phyloP scores from a whole-genome alignment of 768 basidiomycete species.

The Tricholoma terreum region DNA sequence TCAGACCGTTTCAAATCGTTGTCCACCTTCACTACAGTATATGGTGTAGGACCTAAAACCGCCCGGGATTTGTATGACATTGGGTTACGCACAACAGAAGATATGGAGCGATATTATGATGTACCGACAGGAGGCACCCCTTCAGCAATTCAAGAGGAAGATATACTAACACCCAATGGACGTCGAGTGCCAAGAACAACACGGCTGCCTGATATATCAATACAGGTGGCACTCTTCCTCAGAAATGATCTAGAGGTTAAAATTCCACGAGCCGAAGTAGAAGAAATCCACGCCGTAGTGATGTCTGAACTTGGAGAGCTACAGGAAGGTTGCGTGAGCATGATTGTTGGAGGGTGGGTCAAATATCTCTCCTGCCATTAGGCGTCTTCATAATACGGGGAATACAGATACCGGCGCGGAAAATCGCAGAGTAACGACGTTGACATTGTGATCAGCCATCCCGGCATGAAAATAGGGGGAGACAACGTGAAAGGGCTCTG shows the following conservation, averaged over 20 bases:
- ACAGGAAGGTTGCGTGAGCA: slow-evolving; percentile 65
- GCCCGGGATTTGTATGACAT: slow-evolving; percentile 63
- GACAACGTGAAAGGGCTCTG: slow-evolving; percentile 60
- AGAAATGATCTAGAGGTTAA: slow-evolving; percentile 49
- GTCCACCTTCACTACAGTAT: slow-evolving; percentile 56
- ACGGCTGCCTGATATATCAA: slow-evolving; percentile 34
- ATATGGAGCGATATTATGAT: slow-evolving; percentile 67
- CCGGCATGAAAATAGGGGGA: slow-evolving; percentile 40
- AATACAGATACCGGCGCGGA: slow-evolving; percentile 74
- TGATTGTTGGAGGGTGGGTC: slow-evolving; percentile 78
- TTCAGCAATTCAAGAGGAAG: slow-evolving; percentile 8
- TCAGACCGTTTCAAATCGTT: slow-evolving; percentile 57
- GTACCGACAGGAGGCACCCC: slow-evolving; percentile 23
- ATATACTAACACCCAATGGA: slow-evolving; percentile 35
- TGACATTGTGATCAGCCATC: slow-evolving; percentile 85
- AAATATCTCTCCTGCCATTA: neutral
- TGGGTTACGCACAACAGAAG: slow-evolving; percentile 64
- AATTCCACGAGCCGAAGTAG: slow-evolving; percentile 74
- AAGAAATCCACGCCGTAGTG: slow-evolving; percentile 68
- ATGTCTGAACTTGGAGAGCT: slow-evolving; percentile 63
- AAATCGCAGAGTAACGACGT: slow-evolving; percentile 81
- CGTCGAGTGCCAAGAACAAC: slow-evolving; percentile 11
- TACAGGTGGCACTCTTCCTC: slow-evolving; percentile 59
- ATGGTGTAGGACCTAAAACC: slow-evolving; percentile 72
- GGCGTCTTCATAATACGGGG: neutral